These are phyloP conservation scores for Sporothrix brasiliensis DNA, from an alignment of 2,329 filamentous ascomycete species.

Conservation along the genomic window DNA sequence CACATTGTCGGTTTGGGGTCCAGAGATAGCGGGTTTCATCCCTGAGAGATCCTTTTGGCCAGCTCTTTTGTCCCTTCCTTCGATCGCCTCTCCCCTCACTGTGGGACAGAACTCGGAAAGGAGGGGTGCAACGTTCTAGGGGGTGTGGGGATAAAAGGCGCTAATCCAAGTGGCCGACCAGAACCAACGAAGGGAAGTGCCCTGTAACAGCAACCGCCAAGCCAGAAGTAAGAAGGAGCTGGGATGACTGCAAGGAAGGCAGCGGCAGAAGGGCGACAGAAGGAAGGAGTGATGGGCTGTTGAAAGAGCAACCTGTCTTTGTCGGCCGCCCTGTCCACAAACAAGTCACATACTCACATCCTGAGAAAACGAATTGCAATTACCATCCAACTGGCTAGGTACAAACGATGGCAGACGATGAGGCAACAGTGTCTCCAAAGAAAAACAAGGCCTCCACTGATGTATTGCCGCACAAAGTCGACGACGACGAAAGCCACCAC, in stretches of 20 bases:
- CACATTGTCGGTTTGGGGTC: background rate
- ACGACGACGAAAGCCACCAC: background rate
- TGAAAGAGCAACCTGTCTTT: constrained; percentile 8
- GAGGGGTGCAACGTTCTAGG: constrained; percentile 21
- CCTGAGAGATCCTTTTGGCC: constrained; percentile 19
- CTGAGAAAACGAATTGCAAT: background rate
- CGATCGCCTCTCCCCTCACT: background rate
- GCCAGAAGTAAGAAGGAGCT: background rate
- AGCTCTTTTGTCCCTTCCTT: constrained; percentile 9
- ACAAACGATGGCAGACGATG: background rate
- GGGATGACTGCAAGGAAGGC: background rate
- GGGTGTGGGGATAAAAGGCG: constrained; percentile 25
- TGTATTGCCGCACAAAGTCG: background rate
- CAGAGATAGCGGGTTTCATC: constrained; percentile 33
- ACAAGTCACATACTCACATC: background rate
- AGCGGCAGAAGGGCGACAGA: background rate
- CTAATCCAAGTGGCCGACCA: constrained; percentile 12
- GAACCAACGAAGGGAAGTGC: constrained; percentile 5
- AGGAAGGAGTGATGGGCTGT: background rate
- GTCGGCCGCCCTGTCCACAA: constrained; percentile 1
- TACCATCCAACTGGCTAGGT: background rate
- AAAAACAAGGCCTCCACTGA: background rate
- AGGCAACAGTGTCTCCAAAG: background rate
- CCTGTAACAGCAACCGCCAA: constrained; percentile 18
- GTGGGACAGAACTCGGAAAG: constrained; percentile 19